phyloP scores from a whole-genome alignment of 805 yeast genomes.

The Starmerella davenportii region DNA sequence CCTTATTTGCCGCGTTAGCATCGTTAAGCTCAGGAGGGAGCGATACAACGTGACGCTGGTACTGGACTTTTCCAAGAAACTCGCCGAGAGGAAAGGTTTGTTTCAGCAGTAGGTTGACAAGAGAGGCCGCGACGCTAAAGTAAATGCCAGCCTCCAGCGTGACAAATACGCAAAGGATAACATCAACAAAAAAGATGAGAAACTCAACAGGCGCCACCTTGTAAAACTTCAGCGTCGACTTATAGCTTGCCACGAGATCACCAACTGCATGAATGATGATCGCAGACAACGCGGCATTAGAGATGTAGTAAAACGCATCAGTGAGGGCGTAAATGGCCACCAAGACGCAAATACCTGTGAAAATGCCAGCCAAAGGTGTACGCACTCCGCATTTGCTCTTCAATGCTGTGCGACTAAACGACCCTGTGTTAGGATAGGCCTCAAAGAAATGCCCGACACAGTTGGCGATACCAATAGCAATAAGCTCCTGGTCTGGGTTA shows the following conservation, averaged over 20 bases:
- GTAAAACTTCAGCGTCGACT: constrained; percentile 40
- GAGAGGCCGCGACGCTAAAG: constrained; percentile 74
- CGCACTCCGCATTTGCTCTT: constrained; percentile 90
- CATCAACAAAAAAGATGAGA: constrained; percentile 53
- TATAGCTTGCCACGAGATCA: constrained; percentile 50
- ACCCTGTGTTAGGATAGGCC: constrained; percentile 93
- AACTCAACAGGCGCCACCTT: constrained; percentile 55
- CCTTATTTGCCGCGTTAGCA: constrained; percentile 17
- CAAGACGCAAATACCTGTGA: constrained; percentile 75
- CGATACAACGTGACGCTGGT: constrained; percentile 40
- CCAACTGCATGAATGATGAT: constrained; percentile 86
- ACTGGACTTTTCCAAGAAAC: constrained; percentile 61
- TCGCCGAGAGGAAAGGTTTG: constrained; percentile 65
- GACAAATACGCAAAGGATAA: constrained; percentile 56
- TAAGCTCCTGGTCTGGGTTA: constrained; percentile 80
- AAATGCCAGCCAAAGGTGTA: constrained; percentile 83
- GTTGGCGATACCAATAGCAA: constrained; percentile 86
- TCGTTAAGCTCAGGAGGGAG: constrained; percentile 30
- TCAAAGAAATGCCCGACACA: constrained; percentile 78
- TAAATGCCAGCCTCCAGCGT: constrained; percentile 79
- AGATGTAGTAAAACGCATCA: constrained; percentile 69
- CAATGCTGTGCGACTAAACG: constrained; percentile 84
- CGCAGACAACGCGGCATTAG: constrained; percentile 74
- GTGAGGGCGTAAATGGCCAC: constrained; percentile 75
- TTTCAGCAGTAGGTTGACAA: constrained; percentile 53